A percentile compares a stretch with the other conserved stretches of the same genome.
Evolutionary conservation across 345 rosid species (phyloP).

Genomic region (Citrus reticulata): DNA sequence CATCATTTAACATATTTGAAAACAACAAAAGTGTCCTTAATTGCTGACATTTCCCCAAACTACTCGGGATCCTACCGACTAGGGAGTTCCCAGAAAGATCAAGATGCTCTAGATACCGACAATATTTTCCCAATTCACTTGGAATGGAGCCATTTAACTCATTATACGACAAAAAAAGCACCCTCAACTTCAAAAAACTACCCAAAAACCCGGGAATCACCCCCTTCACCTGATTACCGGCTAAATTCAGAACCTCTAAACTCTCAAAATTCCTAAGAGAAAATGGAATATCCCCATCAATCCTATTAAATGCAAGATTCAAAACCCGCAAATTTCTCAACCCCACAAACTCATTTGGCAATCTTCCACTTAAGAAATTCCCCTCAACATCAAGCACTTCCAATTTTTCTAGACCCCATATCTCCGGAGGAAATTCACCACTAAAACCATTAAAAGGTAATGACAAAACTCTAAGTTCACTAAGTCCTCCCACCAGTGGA

Average conservation of each 20-base stretch:
- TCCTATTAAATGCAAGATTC: slow-evolving; percentile 35
- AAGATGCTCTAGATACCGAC: slow-evolving; percentile 24
- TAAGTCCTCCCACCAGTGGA: slow-evolving; percentile 27
- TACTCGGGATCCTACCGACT: slow-evolving; percentile 20
- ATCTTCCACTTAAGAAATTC: slow-evolving; percentile 25
- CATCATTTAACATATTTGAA: slow-evolving; percentile 25
- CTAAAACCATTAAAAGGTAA: slow-evolving; percentile 23
- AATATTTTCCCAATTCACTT: slow-evolving; percentile 8
- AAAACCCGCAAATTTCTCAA: slow-evolving; percentile 22
- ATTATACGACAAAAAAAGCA: slow-evolving; percentile 26
- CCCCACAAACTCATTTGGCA: slow-evolving; percentile 21
- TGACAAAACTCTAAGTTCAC: slow-evolving; percentile 28
- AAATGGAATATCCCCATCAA: slow-evolving; percentile 23
- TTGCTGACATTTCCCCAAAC: slow-evolving; percentile 22
- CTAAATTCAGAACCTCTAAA: slow-evolving; percentile 30
- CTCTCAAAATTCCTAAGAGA: slow-evolving; percentile 10
- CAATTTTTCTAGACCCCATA: slow-evolving; percentile 27
- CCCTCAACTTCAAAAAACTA: slow-evolving; percentile 19
- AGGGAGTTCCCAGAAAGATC: slow-evolving; percentile 33
- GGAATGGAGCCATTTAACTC: slow-evolving; percentile 25
- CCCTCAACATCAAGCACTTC: slow-evolving; percentile 35
- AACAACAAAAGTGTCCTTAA: slow-evolving; percentile 28
- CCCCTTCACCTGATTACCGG: slow-evolving; percentile 26
- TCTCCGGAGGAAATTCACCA: slow-evolving; percentile 27
- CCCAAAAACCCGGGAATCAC: slow-evolving; percentile 12